phyloP scores from a whole-genome alignment of 2,329 filamentous ascomycete species.

The Aspergillus fructus region DNA sequence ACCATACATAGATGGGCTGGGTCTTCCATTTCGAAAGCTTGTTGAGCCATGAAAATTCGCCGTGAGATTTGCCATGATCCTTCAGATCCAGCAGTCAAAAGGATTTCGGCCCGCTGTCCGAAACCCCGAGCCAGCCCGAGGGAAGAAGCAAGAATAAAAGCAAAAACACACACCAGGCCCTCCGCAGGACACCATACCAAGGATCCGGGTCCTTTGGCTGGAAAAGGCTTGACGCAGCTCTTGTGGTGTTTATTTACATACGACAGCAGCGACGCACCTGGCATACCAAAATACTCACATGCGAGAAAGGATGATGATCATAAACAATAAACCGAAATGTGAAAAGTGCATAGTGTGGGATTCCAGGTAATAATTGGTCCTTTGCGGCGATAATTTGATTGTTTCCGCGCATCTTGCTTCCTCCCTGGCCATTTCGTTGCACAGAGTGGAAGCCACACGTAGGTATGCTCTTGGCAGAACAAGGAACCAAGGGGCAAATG shows the following conservation, averaged over 20 bases:
- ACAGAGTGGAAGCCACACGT: not conserved
- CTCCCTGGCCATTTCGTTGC: not conserved
- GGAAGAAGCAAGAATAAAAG: not conserved
- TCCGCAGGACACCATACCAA: not conserved
- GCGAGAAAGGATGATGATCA: not conserved
- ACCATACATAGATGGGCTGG: not conserved
- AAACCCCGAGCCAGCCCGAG: not conserved
- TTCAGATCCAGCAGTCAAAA: not conserved
- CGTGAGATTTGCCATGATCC: not conserved
- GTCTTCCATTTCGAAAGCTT: not conserved
- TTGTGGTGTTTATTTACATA: not conserved
- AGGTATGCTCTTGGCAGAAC: not conserved
- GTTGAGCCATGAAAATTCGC: not conserved
- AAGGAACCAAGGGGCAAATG: not conserved
- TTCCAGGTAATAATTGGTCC: not conserved
- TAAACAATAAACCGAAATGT: not conserved
- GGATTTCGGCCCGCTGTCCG: not conserved
- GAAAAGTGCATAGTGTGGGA: not conserved
- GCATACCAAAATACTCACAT: not conserved
- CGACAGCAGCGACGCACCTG: too few relatives aligned
- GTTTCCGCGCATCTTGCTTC: not conserved
- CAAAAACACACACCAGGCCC: not conserved
- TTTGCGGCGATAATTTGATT: not conserved
- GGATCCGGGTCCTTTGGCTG: not conserved
- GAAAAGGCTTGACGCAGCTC: not conserved